Conservation (phyloP, 805 yeast species). For the Spathaspora girioi region DNA sequence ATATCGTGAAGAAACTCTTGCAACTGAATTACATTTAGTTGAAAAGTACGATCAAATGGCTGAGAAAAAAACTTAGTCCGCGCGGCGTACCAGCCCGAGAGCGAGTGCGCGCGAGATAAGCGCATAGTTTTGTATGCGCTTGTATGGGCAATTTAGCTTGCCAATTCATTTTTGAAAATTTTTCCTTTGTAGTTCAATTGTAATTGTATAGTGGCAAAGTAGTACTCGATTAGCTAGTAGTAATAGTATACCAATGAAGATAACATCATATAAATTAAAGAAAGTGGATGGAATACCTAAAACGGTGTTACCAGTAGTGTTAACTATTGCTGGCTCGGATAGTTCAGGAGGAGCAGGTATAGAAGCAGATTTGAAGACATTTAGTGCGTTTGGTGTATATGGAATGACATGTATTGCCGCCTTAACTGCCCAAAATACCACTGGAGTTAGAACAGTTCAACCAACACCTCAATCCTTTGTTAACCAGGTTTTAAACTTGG, state of each 20-base stretch:
- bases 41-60: slow-evolving; percentile 40
- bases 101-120: no score
- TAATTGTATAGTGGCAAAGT: neutral
- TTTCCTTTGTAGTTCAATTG: neutral
- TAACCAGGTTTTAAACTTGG: slow-evolving; percentile 45
- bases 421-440: slow-evolving; percentile 75
- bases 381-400: slow-evolving; percentile 70
- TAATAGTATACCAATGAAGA: no score
- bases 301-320: slow-evolving; percentile 15
- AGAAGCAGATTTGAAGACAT: slow-evolving; percentile 82
- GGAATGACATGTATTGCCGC: slow-evolving; percentile 78
- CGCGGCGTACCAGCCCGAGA: no score
- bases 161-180: no score
- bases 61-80: neutral
- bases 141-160: no score
- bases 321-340: slow-evolving; percentile 69
- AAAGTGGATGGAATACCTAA: neutral
- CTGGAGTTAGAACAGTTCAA: slow-evolving; percentile 40
- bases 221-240: slow-evolving; percentile 17
- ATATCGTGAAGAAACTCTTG: slow-evolving; percentile 78
- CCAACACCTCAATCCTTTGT: slow-evolving; percentile 44
- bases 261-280: slow-evolving; percentile 4
- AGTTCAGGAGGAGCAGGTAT: slow-evolving; percentile 90
- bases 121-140: no score
- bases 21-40: slow-evolving; percentile 67